Conservation (phyloP, 108 stramenopile genomes). For the Conticribra guillardii region DNA sequence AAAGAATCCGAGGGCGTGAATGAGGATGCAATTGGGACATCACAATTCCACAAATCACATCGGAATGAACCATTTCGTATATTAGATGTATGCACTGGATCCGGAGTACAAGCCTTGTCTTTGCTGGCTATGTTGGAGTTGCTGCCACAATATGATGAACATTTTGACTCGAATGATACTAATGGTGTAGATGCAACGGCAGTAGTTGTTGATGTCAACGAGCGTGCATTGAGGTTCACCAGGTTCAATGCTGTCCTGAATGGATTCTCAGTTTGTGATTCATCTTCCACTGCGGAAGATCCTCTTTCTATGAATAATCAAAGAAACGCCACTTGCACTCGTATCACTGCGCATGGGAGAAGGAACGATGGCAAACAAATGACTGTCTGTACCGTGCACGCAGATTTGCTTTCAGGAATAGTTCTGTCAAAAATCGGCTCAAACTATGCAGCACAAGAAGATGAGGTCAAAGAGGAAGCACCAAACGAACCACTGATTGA, state of each 20-base stretch:
- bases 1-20: background rate
- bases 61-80: conserved; percentile 27
- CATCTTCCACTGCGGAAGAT: too few relatives aligned
- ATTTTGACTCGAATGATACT: background rate
- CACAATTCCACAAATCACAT: background rate
- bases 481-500: background rate
- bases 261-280: conserved; percentile 39
- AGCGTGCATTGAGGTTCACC: conserved; percentile 67
- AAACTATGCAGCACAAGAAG: background rate
- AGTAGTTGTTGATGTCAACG: conserved; percentile 72
- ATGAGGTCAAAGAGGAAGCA: too few relatives aligned
- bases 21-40: background rate
- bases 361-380: background rate
- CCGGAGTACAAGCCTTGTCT: conserved; percentile 77
- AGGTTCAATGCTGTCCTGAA: conserved; percentile 72
- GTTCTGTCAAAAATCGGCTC: background rate
- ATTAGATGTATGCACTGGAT: conserved; percentile 76
- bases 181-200: conserved; percentile 5
- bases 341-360: too few relatives aligned
- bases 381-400: conserved; percentile 30
- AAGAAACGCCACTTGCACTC: too few relatives aligned
- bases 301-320: too few relatives aligned
- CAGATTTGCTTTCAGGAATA: conserved; percentile 35
- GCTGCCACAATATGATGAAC: background rate
- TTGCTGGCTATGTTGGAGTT: conserved; percentile 40